Evolutionary conservation across 2,329 filamentous ascomycete species (phyloP).

Genomic region (Neonectria ditissima): DNA sequence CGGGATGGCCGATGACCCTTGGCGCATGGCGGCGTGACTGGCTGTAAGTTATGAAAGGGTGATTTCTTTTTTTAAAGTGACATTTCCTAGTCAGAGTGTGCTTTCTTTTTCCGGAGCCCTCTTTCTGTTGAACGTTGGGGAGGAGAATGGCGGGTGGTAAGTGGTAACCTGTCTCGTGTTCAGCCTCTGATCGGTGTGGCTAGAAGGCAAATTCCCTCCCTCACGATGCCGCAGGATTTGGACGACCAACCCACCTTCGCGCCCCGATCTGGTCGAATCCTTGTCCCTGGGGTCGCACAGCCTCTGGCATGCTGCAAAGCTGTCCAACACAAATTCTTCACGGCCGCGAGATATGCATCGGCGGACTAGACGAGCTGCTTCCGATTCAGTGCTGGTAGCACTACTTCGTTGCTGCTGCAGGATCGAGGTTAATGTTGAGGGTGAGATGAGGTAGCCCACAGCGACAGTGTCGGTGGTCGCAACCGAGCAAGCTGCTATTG

Average conservation of each 20-base stretch:
- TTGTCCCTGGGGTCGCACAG: conserved; percentile 18
- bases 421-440: conserved; percentile 28
- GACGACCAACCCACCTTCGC: conserved; percentile 3
- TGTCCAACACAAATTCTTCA: conserved; percentile 13
- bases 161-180: not conserved
- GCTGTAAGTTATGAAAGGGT: conserved; percentile 3
- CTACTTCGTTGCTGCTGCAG: conserved; percentile 31
- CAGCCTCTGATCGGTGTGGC: not conserved
- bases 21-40: conserved; percentile 18
- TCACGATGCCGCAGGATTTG: conserved; percentile 1
- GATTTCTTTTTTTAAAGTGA: conserved; percentile 25
- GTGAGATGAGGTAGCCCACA: conserved; percentile 25
- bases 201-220: not conserved
- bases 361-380: conserved; percentile 10
- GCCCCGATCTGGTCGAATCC: conserved; percentile 11
- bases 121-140: not conserved
- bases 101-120: conserved; percentile 7
- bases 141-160: not conserved
- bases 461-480: conserved; percentile 13
- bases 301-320: conserved; percentile 21
- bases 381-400: conserved; percentile 16
- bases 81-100: conserved; percentile 10
- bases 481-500: not conserved
- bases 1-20: conserved; percentile 39
- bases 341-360: not conserved